phyloP scores from a whole-genome alignment of 176 grass and related monocot genomes.

The Carex kokanica region DNA sequence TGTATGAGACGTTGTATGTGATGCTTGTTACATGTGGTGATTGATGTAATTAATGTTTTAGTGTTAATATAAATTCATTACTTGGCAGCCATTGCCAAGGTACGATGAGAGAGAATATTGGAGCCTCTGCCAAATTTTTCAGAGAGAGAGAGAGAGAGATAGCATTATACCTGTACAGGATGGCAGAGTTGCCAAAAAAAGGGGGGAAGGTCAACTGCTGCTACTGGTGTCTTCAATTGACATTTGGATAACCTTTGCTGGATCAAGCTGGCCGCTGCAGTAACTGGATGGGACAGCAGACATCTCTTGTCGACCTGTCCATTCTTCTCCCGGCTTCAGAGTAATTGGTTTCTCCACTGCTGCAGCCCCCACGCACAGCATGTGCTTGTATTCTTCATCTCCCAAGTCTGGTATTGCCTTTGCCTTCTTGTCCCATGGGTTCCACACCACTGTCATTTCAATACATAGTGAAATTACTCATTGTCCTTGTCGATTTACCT shows the following conservation, averaged over 20 bases:
- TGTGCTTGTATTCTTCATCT: conserved; percentile 81
- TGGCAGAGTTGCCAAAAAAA: conserved; percentile 7
- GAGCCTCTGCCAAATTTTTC: no score
- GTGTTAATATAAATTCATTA: background rate
- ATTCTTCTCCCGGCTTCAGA: conserved; percentile 86
- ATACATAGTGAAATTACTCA: background rate
- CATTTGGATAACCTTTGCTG: conserved; percentile 58
- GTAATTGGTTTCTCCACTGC: conserved; percentile 62
- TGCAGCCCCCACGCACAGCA: conserved; percentile 78
- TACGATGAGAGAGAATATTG: no score
- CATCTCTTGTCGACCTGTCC: conserved; percentile 76
- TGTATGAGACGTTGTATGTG: background rate
- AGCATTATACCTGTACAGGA: conserved; percentile 25
- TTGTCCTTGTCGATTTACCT: background rate
- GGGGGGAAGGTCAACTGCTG: conserved; percentile 7
- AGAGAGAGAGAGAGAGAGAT: background rate
- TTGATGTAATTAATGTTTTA: background rate
- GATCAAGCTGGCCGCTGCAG: conserved; percentile 80
- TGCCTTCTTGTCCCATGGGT: conserved; percentile 83
- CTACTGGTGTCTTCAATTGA: background rate
- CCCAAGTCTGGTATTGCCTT: conserved; percentile 67
- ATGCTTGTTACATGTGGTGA: background rate
- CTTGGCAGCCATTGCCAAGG: background rate
- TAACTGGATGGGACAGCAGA: conserved; percentile 87
- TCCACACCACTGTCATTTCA: conserved; percentile 63